Evolutionary conservation across 805 yeast genomes (phyloP).

Genomic region (Diddensiella caesifluorescens): DNA sequence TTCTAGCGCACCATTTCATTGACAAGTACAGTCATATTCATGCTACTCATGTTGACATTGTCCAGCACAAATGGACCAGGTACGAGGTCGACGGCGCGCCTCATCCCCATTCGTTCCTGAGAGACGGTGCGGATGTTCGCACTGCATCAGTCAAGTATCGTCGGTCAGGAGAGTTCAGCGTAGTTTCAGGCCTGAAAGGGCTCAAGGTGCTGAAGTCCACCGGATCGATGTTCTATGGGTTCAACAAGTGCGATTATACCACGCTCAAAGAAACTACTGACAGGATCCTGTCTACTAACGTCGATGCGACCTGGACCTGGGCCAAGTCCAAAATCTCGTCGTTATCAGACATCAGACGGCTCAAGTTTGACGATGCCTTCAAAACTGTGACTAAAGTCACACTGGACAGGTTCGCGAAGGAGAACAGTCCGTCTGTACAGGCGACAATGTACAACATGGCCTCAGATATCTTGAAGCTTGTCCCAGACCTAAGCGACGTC

Average conservation of each 20-base stretch:
- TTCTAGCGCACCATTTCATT: slow-evolving; percentile 75
- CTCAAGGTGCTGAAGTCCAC: slow-evolving; percentile 85
- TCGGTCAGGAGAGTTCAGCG: slow-evolving; percentile 35
- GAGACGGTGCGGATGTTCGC: slow-evolving; percentile 80
- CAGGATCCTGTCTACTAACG: slow-evolving; percentile 83
- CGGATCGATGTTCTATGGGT: slow-evolving; percentile 89
- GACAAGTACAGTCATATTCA: slow-evolving; percentile 70
- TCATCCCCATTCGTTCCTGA: slow-evolving; percentile 79
- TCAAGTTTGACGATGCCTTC: slow-evolving; percentile 56
- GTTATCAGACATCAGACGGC: slow-evolving; percentile 43
- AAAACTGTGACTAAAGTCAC: slow-evolving; percentile 62
- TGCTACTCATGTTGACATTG: slow-evolving; percentile 60
- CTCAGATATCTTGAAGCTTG: slow-evolving; percentile 56
- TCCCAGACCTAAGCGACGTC: slow-evolving; percentile 56
- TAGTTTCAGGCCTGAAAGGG: slow-evolving; percentile 69
- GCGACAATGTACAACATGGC: slow-evolving; percentile 96
- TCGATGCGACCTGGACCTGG: slow-evolving; percentile 68
- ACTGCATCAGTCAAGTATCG: slow-evolving; percentile 36
- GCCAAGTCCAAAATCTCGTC: slow-evolving; percentile 45
- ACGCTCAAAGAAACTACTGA: slow-evolving; percentile 78
- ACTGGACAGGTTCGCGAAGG: slow-evolving; percentile 71
- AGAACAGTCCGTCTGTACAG: slow-evolving; percentile 90
- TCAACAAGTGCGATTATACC: slow-evolving; percentile 80
- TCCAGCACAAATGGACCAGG: slow-evolving; percentile 77
- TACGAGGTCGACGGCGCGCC: slow-evolving; percentile 64